phyloP scores from a whole-genome alignment of 495 filamentous ascomycete genomes.

The Daldinia decipiens region DNA sequence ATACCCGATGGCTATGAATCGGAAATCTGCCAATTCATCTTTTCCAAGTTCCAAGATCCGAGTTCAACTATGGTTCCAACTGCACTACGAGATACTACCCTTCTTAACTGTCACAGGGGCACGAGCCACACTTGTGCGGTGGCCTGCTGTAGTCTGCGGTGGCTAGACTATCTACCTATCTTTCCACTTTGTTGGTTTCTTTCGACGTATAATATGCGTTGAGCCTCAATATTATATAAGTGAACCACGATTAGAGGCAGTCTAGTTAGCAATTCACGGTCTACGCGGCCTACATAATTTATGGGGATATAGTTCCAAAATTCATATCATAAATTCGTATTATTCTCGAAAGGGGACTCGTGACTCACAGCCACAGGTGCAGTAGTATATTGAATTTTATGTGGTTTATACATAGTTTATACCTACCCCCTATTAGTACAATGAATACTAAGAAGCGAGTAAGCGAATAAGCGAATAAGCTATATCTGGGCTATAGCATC shows the following conservation, averaged over 20 bases:
- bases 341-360: background rate
- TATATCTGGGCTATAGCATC: background rate
- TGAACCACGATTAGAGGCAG: conserved; percentile 2
- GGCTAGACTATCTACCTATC: conserved; percentile 1
- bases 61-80: conserved; percentile 19
- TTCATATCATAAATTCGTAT: conserved; percentile 22
- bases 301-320: conserved; percentile 31
- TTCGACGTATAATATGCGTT: conserved; percentile 5
- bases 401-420: conserved; percentile 24
- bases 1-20: conserved; percentile 2
- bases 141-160: conserved; percentile 5
- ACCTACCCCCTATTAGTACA: conserved; percentile 29
- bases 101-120: conserved; percentile 29
- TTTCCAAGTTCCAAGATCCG: background rate
- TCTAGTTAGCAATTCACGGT: conserved; percentile 19
- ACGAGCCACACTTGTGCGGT: conserved; percentile 32
- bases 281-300: conserved; percentile 36
- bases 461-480: background rate
- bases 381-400: conserved; percentile 9
- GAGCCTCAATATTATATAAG: conserved; percentile 25
- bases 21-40: conserved; percentile 23
- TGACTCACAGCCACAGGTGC: conserved; percentile 15
- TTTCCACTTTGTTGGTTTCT: conserved; percentile 15
- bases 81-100: conserved; percentile 21
- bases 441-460: background rate